Percentiles rank a stretch among this genome's conserved stretches.
phyloP scores from a whole-genome alignment of 2,329 filamentous ascomycete genomes.

The Macrophomina phaseolina region DNA sequence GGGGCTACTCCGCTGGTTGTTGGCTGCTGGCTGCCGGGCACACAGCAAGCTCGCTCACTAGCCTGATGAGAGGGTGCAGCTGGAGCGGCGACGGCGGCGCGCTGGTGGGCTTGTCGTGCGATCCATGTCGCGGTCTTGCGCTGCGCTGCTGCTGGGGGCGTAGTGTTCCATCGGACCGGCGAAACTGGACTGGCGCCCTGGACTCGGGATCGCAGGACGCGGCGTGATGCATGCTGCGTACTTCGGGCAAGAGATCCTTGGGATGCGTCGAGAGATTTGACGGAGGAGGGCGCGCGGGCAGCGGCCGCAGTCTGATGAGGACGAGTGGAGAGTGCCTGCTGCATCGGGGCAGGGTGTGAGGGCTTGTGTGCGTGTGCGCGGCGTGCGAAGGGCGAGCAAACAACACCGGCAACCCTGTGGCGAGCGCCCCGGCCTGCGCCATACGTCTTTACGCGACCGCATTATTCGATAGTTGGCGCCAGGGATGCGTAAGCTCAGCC shows the following conservation, averaged over 20 bases:
- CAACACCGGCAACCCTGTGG: slow-evolving; percentile 18
- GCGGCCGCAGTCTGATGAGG: slow-evolving; percentile 22
- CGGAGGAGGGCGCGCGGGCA: slow-evolving; percentile 9
- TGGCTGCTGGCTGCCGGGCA: slow-evolving; percentile 10
- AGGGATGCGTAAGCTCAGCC: slow-evolving; percentile 26
- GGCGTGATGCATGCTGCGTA: slow-evolving; percentile 21
- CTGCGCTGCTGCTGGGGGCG: slow-evolving; percentile 20
- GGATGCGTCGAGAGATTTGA: slow-evolving; percentile 24
- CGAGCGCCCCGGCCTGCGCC: slow-evolving; percentile 19
- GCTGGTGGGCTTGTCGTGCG: slow-evolving; percentile 23
- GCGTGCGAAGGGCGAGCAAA: slow-evolving; percentile 11
- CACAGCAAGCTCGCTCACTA: slow-evolving; percentile 1
- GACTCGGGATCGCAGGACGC: slow-evolving; percentile 24
- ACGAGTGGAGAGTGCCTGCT: slow-evolving; percentile 24
- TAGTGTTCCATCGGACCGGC: slow-evolving; percentile 27
- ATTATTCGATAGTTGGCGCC: slow-evolving; percentile 26
- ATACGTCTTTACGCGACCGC: slow-evolving; percentile 20
- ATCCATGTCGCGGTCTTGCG: slow-evolving; percentile 11
- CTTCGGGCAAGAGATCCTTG: slow-evolving; percentile 23
- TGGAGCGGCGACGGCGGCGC: slow-evolving; percentile 10
- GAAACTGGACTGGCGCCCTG: slow-evolving; percentile 21
- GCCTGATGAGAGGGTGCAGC: background rate
- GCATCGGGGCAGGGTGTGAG: slow-evolving; percentile 17
- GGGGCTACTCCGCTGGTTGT: slow-evolving; percentile 9
- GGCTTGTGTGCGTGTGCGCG: too few relatives aligned